Base-by-base conservation (phyloP, 108 stramenopile genomes). In the Poteriospumella lacustris region DNA sequence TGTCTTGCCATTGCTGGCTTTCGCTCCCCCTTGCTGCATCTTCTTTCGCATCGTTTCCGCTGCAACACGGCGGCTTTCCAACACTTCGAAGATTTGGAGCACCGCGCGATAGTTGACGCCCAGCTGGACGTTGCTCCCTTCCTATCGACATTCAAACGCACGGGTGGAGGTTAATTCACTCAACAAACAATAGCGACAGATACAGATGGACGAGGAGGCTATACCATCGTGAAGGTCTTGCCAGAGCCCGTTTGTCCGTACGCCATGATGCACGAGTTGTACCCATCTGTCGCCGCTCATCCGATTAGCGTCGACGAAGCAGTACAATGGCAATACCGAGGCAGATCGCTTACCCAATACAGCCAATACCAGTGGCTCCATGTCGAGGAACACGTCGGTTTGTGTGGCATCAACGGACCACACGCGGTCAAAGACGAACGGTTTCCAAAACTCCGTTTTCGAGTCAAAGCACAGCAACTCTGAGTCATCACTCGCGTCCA, bases 391-490 rank as follows among this genome's bases (percentile, higher is more conserved):
- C 15, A 84, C 73, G 31, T 83, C 83, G 5, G 60, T 75, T 39
- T 84, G 82, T 0, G 43, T 75, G 41, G 81, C 79, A 5, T 81
- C 40, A 15, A 76, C 80, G 28, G 78, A 78, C 78, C 78, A 79
- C 33, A 81, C 82, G 24, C 79, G 73, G 79, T 83, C 82, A 1
- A 83, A 82, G 19, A 62, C 36, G 38, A 83, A 83, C 0, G 81
- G 59, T 3, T 78, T 15, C 82, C 82, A 83, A 3, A n/a, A 36
- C 68, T 40, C 43, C 38, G 89, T 89, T 59, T 92, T 85, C 36
- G 81, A 68, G 77, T 95, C 94, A 52, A 90, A 92, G 77, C 91
- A 92, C 3, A 91, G 91, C 0, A 93, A 79, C 70, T 95, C 94
- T 0, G 91, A 90, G 76, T 95, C 94, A 47, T 89, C 89, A 1